Percentiles rank a stretch among this genome's conserved stretches.
Conservation (phyloP, 2,329 filamentous ascomycete genomes). For the Hypoxylon sp. region DNA sequence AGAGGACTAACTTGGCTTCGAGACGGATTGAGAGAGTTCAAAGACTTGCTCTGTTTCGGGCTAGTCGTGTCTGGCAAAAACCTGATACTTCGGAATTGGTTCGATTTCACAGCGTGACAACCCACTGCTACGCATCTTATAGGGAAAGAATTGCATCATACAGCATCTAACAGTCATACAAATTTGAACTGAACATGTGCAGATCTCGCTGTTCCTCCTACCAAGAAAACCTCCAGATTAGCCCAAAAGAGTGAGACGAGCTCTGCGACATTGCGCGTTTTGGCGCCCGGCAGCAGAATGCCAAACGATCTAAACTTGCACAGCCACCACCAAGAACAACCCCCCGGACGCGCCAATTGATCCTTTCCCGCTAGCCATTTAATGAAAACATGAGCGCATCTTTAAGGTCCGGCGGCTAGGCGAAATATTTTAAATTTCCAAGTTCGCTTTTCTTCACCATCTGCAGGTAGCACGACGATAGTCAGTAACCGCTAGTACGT, state of each 20-base stretch:
- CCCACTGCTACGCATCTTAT: not conserved
- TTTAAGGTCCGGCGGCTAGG: not conserved
- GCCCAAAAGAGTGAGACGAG: not conserved
- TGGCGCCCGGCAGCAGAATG: not conserved
- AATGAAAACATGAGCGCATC: constrained; percentile 1
- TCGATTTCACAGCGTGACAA: not conserved
- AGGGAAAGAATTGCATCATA: not conserved
- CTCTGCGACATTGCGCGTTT: constrained; percentile 1
- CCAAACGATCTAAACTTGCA: not conserved
- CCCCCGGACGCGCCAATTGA: not conserved
- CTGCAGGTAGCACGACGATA: not conserved
- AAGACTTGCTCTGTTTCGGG: not conserved
- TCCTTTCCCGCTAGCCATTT: not conserved
- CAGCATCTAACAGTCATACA: not conserved
- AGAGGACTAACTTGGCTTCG: not conserved
- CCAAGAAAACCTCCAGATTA: not conserved
- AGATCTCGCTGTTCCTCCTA: not conserved
- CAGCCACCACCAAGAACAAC: constrained; percentile 1
- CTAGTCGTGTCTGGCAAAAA: not conserved
- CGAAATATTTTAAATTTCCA: not conserved
- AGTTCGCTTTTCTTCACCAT: not conserved
- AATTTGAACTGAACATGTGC: not conserved
- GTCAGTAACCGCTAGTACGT: not conserved
- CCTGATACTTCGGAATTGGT: not conserved
- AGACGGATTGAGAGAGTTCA: not conserved